Evolutionary conservation across 2,329 filamentous ascomycete genomes (phyloP).

Genomic region (Penicillium sclerotiorum): DNA sequence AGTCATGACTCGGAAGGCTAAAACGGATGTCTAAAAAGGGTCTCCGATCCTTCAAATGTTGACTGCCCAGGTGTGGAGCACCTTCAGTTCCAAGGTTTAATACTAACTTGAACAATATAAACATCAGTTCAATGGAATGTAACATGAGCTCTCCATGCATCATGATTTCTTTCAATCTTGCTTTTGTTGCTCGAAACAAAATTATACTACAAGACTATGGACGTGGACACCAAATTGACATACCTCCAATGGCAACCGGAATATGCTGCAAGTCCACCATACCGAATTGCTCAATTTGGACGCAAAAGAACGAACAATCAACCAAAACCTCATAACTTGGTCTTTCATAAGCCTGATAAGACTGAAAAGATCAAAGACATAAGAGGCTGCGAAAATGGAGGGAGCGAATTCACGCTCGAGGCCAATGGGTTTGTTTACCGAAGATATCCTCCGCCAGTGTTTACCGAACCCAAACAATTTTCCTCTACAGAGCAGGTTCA

Average conservation of each 20-base stretch:
- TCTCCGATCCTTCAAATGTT: no score
- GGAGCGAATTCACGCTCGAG: not conserved
- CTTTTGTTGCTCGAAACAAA: no score
- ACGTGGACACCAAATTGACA: conserved; percentile 9
- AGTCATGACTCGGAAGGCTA: no score
- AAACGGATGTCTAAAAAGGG: no score
- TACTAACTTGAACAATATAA: no score
- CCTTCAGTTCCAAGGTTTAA: no score
- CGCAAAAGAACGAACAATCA: conserved; percentile 2
- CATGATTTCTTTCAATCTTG: no score
- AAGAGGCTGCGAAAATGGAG: not conserved
- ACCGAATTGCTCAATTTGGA: conserved; percentile 9
- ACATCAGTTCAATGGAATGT: no score
- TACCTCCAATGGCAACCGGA: conserved; percentile 13
- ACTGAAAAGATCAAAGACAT: conserved; percentile 3
- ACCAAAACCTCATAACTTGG: not conserved
- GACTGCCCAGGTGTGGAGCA: no score
- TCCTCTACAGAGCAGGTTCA: conserved; percentile 4
- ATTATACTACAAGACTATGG: not conserved
- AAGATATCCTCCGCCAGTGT: not conserved
- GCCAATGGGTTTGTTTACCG: conserved; percentile 5
- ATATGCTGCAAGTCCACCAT: conserved; percentile 7
- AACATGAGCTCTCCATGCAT: no score
- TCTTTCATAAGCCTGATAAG: not conserved
- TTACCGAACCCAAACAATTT: conserved; percentile 5